These are phyloP conservation scores for Penicillium herquei DNA, from an alignment of 495 filamentous ascomycete species.

Conservation along the genomic window DNA sequence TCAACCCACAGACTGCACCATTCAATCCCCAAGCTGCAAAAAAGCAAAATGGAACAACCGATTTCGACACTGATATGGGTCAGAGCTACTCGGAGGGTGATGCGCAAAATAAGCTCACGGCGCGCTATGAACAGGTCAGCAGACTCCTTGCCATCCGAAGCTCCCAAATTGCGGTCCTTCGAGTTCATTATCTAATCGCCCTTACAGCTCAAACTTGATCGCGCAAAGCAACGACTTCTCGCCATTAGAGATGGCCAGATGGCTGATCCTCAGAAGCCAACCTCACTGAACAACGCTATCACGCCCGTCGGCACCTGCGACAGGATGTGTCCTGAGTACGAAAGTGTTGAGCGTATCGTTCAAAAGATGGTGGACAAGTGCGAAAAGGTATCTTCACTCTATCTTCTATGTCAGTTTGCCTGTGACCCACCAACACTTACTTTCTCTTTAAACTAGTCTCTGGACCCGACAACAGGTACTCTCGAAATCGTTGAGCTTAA, in stretches of 20 bases:
- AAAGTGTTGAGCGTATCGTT: conserved; percentile 76
- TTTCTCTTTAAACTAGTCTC: conserved; percentile 24
- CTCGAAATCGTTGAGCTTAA: conserved; percentile 50
- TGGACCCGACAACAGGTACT: conserved; percentile 35
- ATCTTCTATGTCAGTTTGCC: background rate
- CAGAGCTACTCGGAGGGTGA: conserved; percentile 28
- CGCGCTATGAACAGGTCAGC: conserved; percentile 45
- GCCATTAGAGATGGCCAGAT: conserved; percentile 75
- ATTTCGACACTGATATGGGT: no score
- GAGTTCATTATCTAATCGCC: conserved; percentile 19
- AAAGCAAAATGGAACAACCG: background rate
- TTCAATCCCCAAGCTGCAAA: background rate
- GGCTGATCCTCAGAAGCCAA: conserved; percentile 85
- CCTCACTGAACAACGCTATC: conserved; percentile 77
- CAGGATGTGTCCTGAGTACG: conserved; percentile 93
- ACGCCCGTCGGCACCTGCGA: conserved; percentile 85
- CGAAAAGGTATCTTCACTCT: conserved; percentile 49
- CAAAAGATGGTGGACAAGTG: conserved; percentile 60
- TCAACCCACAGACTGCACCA: background rate
- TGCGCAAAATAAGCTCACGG: conserved; percentile 25
- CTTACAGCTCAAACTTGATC: conserved; percentile 60
- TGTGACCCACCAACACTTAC: conserved; percentile 11
- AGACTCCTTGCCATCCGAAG: background rate
- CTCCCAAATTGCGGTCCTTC: background rate
- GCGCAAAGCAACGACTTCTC: conserved; percentile 62